Percentiles rank a stretch among this genome's conserved stretches.
These are phyloP conservation scores for Tylopilus sp. DNA, from an alignment of 1,284 basidiomycete genomes.

Conservation along the genomic window DNA sequence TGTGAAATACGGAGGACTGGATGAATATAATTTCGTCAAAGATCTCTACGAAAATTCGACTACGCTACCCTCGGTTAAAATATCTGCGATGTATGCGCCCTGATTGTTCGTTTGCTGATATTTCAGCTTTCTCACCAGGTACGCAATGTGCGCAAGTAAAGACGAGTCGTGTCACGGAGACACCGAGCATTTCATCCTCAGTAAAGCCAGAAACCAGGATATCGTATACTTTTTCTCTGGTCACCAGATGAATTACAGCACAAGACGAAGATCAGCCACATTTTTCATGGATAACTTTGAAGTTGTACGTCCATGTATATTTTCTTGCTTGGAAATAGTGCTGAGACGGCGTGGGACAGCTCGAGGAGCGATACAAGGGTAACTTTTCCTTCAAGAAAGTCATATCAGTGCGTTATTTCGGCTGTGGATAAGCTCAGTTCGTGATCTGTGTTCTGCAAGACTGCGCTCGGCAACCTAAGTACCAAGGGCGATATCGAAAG, in stretches of 20 bases:
- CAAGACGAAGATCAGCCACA: conserved; percentile 34
- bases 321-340: background rate
- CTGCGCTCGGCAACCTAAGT: conserved; percentile 60
- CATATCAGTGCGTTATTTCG: conserved; percentile 42
- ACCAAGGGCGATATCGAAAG: conserved; percentile 66
- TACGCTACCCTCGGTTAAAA: conserved; percentile 65
- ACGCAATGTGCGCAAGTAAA: conserved; percentile 35
- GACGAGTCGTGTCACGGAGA: conserved; percentile 42
- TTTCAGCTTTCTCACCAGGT: conserved; percentile 13
- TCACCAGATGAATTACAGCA: conserved; percentile 36
- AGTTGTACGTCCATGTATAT: conserved; percentile 40
- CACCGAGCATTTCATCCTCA: conserved; percentile 47
- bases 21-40: conserved; percentile 76
- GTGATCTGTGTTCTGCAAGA: conserved; percentile 33
- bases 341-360: conserved; percentile 38
- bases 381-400: conserved; percentile 57
- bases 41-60: conserved; percentile 69
- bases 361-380: conserved; percentile 69
- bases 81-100: conserved; percentile 62
- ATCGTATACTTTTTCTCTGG: conserved; percentile 42
- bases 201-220: conserved; percentile 52
- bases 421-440: background rate
- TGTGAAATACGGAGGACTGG: conserved; percentile 70
- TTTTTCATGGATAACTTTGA: conserved; percentile 62
- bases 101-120: background rate